Base-by-base conservation (phyloP, 139 green algal species). In the Micractinium conductrix region DNA sequence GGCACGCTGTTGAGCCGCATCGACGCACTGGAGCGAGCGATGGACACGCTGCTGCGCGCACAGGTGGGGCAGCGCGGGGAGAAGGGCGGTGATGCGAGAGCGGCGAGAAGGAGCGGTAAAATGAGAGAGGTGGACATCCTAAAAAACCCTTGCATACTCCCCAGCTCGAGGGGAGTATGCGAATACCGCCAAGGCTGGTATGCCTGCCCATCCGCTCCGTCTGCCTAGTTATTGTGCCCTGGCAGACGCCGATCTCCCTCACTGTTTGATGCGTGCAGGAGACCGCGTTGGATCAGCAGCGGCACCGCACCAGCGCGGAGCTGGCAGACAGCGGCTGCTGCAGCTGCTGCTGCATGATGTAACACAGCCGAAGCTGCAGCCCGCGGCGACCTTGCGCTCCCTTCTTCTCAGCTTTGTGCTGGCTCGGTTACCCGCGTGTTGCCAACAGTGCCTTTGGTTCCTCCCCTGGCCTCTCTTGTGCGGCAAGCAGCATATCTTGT, bases 1-100 rank as follows among this genome's bases (percentile, higher is more conserved):
- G 93, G 92, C 69, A 93, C 81, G 17, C 78, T 97, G 85, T 78
- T 96, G 79, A 62, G 88, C 53, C 89, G 94, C 2, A 84, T 97
- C 55, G 78, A 73, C 30, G 78, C 88, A 24, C 72, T 91, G 30
- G 88, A 91, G 78, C 74, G 79, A 5, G 88, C 88, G 7, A 87
- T 91, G 88, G 70, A 88, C n/a, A 58, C 81, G 28, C 35, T 91
- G 14, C 58, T 91, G 42, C 48, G 38, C 38, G 86, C 86, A 4
- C 88, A 89, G 76, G 85, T 88, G 83, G 22, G 55, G n/a, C n/a
- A n/a, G n/a, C n/a, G n/a, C n/a, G n/a, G n/a, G n/a, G n/a, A n/a
- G n/a, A n/a, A n/a, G n/a, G n/a, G n/a, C n/a, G n/a, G n/a, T n/a
- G n/a, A n/a, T n/a, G n/a, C n/a, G n/a, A n/a, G n/a, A n/a, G 2